These are phyloP conservation scores for Angomonas ambiguus DNA, from an alignment of 208 protist genomes.

Conservation along the genomic window DNA sequence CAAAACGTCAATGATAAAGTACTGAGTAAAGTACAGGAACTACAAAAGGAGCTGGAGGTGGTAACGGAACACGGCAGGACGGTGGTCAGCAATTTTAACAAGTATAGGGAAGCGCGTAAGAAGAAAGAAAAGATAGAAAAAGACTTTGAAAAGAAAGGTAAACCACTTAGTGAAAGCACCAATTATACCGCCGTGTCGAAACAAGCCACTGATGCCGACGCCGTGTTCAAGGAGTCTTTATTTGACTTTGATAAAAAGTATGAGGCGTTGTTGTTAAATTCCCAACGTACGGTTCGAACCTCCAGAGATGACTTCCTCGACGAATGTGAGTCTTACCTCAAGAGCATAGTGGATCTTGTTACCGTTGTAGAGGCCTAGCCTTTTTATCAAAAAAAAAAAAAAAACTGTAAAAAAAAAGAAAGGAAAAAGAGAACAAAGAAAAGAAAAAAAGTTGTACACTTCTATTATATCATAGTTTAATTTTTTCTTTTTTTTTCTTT, in stretches of 20 bases:
- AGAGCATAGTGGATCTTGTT: neutral
- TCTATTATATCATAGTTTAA: neutral
- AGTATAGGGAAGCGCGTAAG: neutral
- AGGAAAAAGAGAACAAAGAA: neutral
- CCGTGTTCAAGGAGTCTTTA: neutral
- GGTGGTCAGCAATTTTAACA: neutral
- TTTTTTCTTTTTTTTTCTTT: conserved; percentile 8
- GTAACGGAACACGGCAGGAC: neutral
- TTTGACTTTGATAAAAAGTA: conserved; percentile 3
- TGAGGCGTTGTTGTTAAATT: neutral
- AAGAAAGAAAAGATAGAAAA: neutral
- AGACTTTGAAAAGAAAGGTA: neutral
- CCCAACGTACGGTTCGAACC: neutral
- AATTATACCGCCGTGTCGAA: neutral
- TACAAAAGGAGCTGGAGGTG: neutral
- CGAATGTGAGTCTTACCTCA: neutral
- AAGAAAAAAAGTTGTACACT: neutral
- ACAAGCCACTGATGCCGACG: neutral
- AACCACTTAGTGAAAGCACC: neutral
- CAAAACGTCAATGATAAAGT: conserved; percentile 3
- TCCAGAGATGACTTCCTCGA: neutral
- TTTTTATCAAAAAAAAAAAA: neutral
- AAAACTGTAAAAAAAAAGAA: neutral
- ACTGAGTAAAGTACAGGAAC: neutral
- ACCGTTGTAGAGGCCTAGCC: neutral